Evolutionary conservation across 2,329 filamentous ascomycete species (phyloP).

Genomic region (Botryosphaeria agaves): DNA sequence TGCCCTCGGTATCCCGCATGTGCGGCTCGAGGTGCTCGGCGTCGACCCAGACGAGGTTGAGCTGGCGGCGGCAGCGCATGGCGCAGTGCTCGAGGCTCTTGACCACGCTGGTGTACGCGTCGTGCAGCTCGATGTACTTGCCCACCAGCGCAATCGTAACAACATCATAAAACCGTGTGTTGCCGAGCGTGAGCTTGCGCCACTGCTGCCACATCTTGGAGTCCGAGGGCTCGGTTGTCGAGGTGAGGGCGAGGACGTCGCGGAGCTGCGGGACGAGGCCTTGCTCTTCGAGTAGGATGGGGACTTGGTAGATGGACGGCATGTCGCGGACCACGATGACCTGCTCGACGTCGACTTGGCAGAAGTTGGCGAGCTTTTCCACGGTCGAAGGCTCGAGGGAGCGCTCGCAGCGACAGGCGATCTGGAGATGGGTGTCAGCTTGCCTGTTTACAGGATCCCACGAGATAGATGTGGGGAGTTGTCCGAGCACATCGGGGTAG

Average conservation of each 20-base stretch:
- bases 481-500: no score
- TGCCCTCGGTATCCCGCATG: conserved; percentile 43
- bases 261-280: conserved; percentile 52
- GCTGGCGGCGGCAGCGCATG: conserved; percentile 67
- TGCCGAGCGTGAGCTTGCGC: conserved; percentile 51
- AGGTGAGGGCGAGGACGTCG: conserved; percentile 46
- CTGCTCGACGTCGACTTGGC: conserved; percentile 71
- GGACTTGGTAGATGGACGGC: conserved; percentile 83
- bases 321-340: conserved; percentile 81
- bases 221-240: conserved; percentile 20
- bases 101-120: conserved; percentile 69
- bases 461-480: no score
- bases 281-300: conserved; percentile 76
- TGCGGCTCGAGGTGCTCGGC: conserved; percentile 63
- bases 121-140: conserved; percentile 74
- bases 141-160: conserved; percentile 79
- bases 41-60: conserved; percentile 74
- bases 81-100: conserved; percentile 84
- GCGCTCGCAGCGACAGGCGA: conserved; percentile 79
- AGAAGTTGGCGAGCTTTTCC: conserved; percentile 76
- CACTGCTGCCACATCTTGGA: conserved; percentile 52
- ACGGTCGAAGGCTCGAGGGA: conserved; percentile 58
- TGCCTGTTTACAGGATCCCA: no score
- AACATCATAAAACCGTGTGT: conserved; percentile 47
- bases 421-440: conserved; percentile 29